A percentile compares a stretch with the other conserved stretches of the same genome.
Evolutionary conservation across 768 basidiomycete genomes (phyloP).

Genomic region (Cyclocybe cylindracea): DNA sequence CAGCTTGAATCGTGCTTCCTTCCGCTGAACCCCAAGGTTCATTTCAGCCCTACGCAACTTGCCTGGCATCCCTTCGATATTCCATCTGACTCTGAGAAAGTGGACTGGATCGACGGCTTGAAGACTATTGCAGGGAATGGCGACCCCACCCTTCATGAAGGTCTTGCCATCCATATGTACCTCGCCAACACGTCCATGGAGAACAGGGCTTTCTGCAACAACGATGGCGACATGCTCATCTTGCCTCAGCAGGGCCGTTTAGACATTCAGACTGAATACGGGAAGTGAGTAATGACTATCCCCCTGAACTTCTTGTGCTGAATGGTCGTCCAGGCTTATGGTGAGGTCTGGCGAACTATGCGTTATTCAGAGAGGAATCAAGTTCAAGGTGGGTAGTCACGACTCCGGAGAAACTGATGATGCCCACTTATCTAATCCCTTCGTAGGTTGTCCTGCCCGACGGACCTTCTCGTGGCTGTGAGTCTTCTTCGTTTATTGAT

Average conservation of each 20-base stretch:
- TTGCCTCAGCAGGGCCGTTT: constrained; percentile 64
- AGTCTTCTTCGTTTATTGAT: constrained; percentile 17
- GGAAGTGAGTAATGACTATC: constrained; percentile 43
- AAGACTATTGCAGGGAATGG: constrained; percentile 68
- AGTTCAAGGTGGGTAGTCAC: constrained; percentile 52
- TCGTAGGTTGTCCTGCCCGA: constrained; percentile 51
- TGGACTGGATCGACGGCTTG: constrained; percentile 60
- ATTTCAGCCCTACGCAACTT: constrained; percentile 62
- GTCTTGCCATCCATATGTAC: constrained; percentile 66
- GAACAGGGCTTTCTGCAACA: constrained; percentile 60
- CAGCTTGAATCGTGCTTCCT: constrained; percentile 67
- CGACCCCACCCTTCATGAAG: constrained; percentile 62
- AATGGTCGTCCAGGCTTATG: constrained; percentile 45
- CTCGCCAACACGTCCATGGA: constrained; percentile 61
- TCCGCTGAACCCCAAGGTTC: constrained; percentile 59
- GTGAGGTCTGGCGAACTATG: constrained; percentile 63
- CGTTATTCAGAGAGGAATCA: constrained; percentile 67
- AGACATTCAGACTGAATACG: constrained; percentile 71
- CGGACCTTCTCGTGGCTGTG: constrained; percentile 63
- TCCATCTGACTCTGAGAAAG: constrained; percentile 37
- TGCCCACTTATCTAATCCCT: not conserved
- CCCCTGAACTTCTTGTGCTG: too few relatives aligned
- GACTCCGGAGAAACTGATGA: too few relatives aligned
- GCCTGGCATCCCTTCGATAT: constrained; percentile 67
- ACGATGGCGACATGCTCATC: constrained; percentile 68